These are phyloP conservation scores for Neurospora sp. DNA, from an alignment of 495 filamentous ascomycete species.

Conservation along the genomic window DNA sequence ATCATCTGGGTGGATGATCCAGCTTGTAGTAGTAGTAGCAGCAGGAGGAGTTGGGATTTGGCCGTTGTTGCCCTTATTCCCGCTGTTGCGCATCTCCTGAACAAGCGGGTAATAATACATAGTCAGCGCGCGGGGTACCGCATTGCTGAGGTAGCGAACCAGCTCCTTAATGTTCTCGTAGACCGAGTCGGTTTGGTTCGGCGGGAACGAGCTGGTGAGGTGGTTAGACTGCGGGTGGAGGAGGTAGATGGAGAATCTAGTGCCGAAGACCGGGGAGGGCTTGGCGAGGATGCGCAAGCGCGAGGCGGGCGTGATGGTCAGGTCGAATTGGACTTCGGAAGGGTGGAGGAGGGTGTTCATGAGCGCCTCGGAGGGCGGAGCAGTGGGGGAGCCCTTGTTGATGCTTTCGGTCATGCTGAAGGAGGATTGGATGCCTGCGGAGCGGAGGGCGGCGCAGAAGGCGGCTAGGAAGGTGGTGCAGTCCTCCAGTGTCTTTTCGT, in stretches of 20 bases:
- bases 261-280: slow-evolving; percentile 17
- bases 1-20: slow-evolving; percentile 4
- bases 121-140: slow-evolving; percentile 18
- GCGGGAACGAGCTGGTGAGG: not conserved
- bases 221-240: slow-evolving; percentile 10
- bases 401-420: slow-evolving; percentile 18
- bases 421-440: slow-evolving; percentile 15
- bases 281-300: slow-evolving; percentile 24
- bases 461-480: slow-evolving; percentile 9
- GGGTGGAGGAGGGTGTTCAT: slow-evolving; percentile 13
- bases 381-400: slow-evolving; percentile 10
- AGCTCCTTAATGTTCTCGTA: slow-evolving; percentile 11
- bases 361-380: slow-evolving; percentile 10
- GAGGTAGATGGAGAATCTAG: slow-evolving; percentile 23
- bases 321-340: slow-evolving; percentile 22
- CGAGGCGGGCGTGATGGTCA: slow-evolving; percentile 28
- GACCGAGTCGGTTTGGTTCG: slow-evolving; percentile 3
- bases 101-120: slow-evolving; percentile 5
- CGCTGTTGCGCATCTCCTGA: not conserved
- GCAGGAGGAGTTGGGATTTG: not conserved
- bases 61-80: not conserved
- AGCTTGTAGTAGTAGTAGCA: not conserved
- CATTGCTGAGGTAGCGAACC: slow-evolving; percentile 13
- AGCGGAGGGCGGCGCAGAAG: slow-evolving; percentile 12
- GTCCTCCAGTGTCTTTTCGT: slow-evolving; percentile 34